Conservation (phyloP, 192 early-diverging fungal genomes). For the Chytriomyces hyalinus region DNA sequence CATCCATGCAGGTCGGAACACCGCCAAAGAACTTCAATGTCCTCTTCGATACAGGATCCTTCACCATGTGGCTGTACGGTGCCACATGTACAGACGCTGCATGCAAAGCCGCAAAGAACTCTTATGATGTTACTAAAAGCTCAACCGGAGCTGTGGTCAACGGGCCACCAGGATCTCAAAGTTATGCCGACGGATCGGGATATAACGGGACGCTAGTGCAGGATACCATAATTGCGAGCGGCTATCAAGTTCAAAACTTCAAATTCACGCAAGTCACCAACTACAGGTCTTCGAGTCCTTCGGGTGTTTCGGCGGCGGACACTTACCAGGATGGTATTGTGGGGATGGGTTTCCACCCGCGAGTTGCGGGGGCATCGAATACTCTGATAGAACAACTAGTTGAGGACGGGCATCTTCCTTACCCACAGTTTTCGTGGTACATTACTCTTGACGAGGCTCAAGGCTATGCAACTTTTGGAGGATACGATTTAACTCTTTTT, state of each 20-base stretch:
- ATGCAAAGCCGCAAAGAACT: conserved; percentile 23
- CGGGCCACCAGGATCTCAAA: conserved; percentile 22
- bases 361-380: conserved; percentile 14
- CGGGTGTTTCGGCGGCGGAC: conserved; percentile 21
- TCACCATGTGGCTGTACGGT: conserved; percentile 49
- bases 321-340: conserved; percentile 46
- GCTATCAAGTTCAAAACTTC: conserved; percentile 32
- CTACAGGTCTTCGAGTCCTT: conserved; percentile 9
- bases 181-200: conserved; percentile 49
- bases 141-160: conserved; percentile 35
- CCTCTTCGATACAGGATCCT: conserved; percentile 56
- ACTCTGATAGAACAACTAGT: conserved; percentile 22
- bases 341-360: conserved; percentile 41
- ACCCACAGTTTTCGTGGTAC: conserved; percentile 42
- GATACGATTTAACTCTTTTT: conserved; percentile 44
- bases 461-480: conserved; percentile 46
- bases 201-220: conserved; percentile 36
- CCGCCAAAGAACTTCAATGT: conserved; percentile 42
- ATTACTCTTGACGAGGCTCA: conserved; percentile 31
- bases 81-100: conserved; percentile 26
- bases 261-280: conserved; percentile 37
- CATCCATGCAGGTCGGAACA: conserved; percentile 42
- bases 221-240: conserved; percentile 38
- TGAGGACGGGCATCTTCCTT: neutral
- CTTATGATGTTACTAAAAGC: conserved; percentile 34